These are phyloP conservation scores for Cinnamomum micranthum DNA, from an alignment of 164 flowering plant genomes.

Conservation along the genomic window DNA sequence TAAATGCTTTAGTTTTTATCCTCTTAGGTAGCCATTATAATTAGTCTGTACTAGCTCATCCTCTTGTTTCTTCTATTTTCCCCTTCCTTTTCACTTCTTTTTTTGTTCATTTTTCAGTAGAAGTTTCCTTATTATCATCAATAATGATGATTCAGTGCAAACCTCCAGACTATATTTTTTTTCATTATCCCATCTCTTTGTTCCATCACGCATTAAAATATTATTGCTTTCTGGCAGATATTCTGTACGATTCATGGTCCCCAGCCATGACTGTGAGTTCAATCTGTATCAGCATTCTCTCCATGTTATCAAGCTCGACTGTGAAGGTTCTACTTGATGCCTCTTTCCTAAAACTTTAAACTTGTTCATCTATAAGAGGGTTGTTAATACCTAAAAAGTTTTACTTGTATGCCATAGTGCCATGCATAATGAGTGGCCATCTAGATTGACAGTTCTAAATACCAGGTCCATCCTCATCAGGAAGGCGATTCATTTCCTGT, in stretches of 20 bases:
- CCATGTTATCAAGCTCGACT: slow-evolving; percentile 93
- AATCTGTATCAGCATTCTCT: slow-evolving; percentile 94
- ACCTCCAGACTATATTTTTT: neutral
- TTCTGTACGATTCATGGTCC: slow-evolving; percentile 94
- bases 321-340: slow-evolving; percentile 51
- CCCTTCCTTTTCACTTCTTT: neutral
- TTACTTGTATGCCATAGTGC: neutral
- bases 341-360: neutral
- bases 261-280: slow-evolving; percentile 98
- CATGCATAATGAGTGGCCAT: neutral
- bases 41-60: too few relatives aligned
- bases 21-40: too few relatives aligned
- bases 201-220: neutral
- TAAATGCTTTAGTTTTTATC: too few relatives aligned
- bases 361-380: neutral
- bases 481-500: neutral
- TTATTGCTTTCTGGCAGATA: slow-evolving; percentile 42
- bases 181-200: neutral
- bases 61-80: neutral
- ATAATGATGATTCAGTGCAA: too few relatives aligned
- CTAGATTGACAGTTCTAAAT: neutral
- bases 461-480: neutral
- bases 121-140: too few relatives aligned
- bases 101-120: neutral
- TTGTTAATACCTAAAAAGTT: neutral